phyloP scores from a whole-genome alignment of 148 eudicot genomes.

The Talinum fruticosum region DNA sequence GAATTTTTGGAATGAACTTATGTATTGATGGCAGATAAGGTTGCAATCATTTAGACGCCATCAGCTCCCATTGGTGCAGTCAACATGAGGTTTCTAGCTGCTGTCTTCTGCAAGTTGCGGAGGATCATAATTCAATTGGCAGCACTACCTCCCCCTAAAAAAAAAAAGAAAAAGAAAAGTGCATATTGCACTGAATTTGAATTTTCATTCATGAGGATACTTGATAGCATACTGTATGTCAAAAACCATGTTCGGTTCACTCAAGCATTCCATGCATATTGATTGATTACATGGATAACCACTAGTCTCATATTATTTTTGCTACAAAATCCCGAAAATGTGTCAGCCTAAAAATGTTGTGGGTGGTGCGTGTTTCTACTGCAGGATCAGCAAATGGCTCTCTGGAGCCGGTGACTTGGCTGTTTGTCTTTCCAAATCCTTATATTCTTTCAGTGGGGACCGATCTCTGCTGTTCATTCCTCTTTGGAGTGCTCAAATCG shows the following conservation, averaged over 20 bases:
- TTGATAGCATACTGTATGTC: background rate
- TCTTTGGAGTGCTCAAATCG: background rate
- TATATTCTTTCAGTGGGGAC: background rate
- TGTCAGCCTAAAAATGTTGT: background rate
- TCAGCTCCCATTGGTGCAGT: no score
- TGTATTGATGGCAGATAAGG: no score
- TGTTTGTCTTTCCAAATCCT: background rate
- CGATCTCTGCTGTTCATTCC: conserved; percentile 1
- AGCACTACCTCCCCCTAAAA: no score
- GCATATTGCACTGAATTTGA: background rate
- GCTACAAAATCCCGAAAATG: background rate
- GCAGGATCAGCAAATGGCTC: conserved; percentile 22
- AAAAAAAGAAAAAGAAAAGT: no score
- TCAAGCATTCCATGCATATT: background rate
- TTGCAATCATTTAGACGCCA: no score
- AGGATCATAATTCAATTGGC: no score
- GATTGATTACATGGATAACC: background rate
- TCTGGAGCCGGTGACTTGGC: conserved; percentile 13
- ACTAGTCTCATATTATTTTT: background rate
- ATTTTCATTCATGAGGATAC: background rate
- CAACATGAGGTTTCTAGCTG: no score
- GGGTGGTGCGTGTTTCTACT: background rate
- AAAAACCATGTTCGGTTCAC: background rate
- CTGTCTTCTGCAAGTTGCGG: no score
- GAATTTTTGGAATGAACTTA: no score